Percentiles rank a stretch among this genome's conserved stretches.
Evolutionary conservation across 345 rosid genomes (phyloP).

Genomic region (Sisymbrium altissimum): DNA sequence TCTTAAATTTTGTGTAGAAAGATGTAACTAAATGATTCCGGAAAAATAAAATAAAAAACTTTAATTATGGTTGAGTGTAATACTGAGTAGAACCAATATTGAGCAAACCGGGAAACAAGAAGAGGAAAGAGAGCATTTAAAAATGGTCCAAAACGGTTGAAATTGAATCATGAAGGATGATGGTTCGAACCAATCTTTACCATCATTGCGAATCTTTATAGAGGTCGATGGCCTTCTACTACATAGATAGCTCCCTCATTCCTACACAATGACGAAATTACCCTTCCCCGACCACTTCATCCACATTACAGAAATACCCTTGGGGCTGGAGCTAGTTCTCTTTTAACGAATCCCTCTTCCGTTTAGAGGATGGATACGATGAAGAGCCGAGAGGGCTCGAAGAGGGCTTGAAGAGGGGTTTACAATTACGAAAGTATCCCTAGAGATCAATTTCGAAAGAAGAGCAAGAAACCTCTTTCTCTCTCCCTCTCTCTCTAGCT

Average conservation of each 20-base stretch:
- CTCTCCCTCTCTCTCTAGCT: background rate
- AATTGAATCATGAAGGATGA: constrained; percentile 44
- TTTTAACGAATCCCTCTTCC: background rate
- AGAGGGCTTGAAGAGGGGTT: background rate
- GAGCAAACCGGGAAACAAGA: constrained; percentile 34
- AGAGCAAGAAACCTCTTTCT: constrained; percentile 24
- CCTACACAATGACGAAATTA: constrained; percentile 24
- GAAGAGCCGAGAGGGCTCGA: background rate
- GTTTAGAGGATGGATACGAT: constrained; percentile 11
- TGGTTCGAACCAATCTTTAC: constrained; percentile 76
- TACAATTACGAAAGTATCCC: background rate
- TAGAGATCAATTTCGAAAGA: constrained; percentile 26
- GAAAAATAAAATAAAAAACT: background rate
- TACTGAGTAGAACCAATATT: constrained; percentile 35
- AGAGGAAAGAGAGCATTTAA: constrained; percentile 19
- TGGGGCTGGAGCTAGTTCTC: background rate
- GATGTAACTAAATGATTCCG: background rate
- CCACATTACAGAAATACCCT: background rate
- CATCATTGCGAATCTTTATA: constrained; percentile 91
- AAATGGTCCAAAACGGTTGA: constrained; percentile 28
- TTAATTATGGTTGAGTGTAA: constrained; percentile 27
- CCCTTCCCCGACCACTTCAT: constrained; percentile 16
- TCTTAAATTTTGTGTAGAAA: background rate
- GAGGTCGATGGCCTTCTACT: constrained; percentile 47
- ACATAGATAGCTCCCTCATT: constrained; percentile 32